Conservation (phyloP, 805 yeast genomes). For the Kodamaea fukazawae region DNA sequence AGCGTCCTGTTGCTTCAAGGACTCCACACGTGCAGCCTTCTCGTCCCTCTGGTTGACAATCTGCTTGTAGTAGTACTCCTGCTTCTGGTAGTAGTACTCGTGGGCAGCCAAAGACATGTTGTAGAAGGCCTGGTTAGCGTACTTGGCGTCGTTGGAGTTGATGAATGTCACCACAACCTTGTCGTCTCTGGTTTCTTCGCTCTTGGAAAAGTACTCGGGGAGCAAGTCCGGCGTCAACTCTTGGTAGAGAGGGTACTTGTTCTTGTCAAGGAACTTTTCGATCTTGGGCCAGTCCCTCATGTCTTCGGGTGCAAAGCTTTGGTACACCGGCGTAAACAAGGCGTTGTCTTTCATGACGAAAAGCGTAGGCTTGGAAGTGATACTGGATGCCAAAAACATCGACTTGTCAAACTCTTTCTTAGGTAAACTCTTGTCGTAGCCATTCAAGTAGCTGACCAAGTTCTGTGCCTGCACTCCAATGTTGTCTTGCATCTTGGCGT, state of each 20-base stretch:
- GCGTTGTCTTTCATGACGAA: conserved; percentile 58
- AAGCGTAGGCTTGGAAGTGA: conserved; percentile 62
- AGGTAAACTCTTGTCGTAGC: conserved; percentile 33
- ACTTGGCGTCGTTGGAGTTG: conserved; percentile 36
- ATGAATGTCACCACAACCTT: conserved; percentile 52
- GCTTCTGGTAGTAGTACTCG: conserved; percentile 46
- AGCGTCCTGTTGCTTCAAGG: conserved; percentile 44
- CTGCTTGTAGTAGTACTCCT: conserved; percentile 37
- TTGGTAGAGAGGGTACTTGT: conserved; percentile 50
- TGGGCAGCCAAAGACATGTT: conserved; percentile 46
- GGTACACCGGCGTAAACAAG: conserved; percentile 50
- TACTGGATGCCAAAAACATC: conserved; percentile 47
- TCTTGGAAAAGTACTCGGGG: conserved; percentile 33
- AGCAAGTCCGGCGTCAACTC: conserved; percentile 46
- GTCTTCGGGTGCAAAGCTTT: conserved; percentile 63
- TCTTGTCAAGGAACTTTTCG: conserved; percentile 47
- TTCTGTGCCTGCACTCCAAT: conserved; percentile 40
- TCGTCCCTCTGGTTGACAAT: conserved; percentile 23
- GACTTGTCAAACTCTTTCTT: conserved; percentile 40
- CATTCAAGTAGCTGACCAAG: conserved; percentile 43
- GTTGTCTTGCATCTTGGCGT: conserved; percentile 37
- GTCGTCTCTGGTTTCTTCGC: conserved; percentile 23
- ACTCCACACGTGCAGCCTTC: conserved; percentile 44
- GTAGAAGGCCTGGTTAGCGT: conserved; percentile 32
- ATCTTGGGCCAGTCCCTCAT: conserved; percentile 50